Conservation (phyloP, 306 rosid species). For the Adenanthera pavonina region DNA sequence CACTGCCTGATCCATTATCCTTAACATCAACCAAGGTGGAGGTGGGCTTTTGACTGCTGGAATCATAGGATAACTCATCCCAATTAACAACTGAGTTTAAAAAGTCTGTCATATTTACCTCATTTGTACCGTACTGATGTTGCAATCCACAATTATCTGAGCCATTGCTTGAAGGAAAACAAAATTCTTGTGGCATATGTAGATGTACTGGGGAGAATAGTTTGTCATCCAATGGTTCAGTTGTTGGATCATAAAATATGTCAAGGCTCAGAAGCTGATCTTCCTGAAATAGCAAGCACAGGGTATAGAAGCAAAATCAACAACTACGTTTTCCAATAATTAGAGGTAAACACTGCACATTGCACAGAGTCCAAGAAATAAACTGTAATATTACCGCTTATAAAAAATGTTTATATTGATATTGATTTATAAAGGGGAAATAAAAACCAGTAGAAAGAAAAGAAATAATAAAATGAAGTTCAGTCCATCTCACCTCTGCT, state of each 20-base stretch:
- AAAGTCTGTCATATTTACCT: conserved; percentile 49
- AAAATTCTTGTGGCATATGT: conserved; percentile 55
- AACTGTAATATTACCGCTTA: no score
- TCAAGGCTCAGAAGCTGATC: conserved; percentile 39
- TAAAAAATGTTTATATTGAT: no score
- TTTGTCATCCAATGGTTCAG: conserved; percentile 49
- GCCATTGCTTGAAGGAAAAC: conserved; percentile 39
- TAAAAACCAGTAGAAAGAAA: conserved; percentile 11
- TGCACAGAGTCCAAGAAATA: no score
- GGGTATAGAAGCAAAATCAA: conserved; percentile 36
- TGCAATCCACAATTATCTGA: conserved; percentile 40
- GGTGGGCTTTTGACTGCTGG: conserved; percentile 38
- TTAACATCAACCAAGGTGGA: conserved; percentile 17
- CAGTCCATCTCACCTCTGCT: conserved; percentile 49
- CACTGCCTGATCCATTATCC: conserved; percentile 45
- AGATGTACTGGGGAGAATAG: conserved; percentile 65
- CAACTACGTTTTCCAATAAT: conserved; percentile 20
- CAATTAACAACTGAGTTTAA: conserved; percentile 50
- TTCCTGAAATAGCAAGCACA: conserved; percentile 39
- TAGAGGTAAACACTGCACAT: not conserved
- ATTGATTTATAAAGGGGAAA: not conserved
- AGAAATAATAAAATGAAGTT: conserved; percentile 28
- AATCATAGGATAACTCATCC: conserved; percentile 43
- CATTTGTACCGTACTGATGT: conserved; percentile 57
- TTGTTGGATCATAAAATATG: conserved; percentile 40